These are phyloP conservation scores for Saccharomycopsis sp. DNA, from an alignment of 805 yeast species.

Conservation along the genomic window DNA sequence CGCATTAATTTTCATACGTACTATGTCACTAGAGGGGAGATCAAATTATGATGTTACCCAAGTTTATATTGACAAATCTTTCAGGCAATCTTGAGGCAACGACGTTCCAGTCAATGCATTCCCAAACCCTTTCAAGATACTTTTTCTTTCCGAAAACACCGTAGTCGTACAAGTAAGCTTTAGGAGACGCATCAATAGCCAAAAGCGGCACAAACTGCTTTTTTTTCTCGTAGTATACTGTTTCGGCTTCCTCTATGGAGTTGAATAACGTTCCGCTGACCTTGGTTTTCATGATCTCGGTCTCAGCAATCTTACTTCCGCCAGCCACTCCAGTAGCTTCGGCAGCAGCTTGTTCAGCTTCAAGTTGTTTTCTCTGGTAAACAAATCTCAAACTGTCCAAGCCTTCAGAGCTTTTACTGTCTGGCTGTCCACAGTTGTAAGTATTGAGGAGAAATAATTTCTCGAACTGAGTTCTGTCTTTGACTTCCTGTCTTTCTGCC, in stretches of 20 bases:
- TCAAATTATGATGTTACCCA: neutral
- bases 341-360: constrained; percentile 6
- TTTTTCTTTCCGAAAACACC: constrained; percentile 68
- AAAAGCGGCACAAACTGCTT: constrained; percentile 48
- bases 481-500: constrained; percentile 36
- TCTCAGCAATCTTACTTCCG: constrained; percentile 7
- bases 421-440: constrained; percentile 86
- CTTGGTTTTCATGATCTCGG: constrained; percentile 25
- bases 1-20: neutral
- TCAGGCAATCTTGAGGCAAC: constrained; percentile 42
- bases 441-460: constrained; percentile 67
- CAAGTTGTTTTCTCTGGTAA: constrained; percentile 12
- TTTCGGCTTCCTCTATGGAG: constrained; percentile 34
- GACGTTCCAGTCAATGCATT: constrained; percentile 65
- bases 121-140: constrained; percentile 62
- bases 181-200: constrained; percentile 67
- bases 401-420: constrained; percentile 50
- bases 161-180: constrained; percentile 63
- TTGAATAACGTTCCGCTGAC: constrained; percentile 22
- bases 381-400: constrained; percentile 34
- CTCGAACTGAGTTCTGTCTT: constrained; percentile 30
- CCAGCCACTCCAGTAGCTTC: constrained; percentile 4
- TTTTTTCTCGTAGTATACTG: constrained; percentile 34
- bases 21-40: neutral
- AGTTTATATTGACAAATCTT: constrained; percentile 2